These are phyloP conservation scores for Puccinia polysora DNA, from an alignment of 1,284 basidiomycete genomes.

Conservation along the genomic window DNA sequence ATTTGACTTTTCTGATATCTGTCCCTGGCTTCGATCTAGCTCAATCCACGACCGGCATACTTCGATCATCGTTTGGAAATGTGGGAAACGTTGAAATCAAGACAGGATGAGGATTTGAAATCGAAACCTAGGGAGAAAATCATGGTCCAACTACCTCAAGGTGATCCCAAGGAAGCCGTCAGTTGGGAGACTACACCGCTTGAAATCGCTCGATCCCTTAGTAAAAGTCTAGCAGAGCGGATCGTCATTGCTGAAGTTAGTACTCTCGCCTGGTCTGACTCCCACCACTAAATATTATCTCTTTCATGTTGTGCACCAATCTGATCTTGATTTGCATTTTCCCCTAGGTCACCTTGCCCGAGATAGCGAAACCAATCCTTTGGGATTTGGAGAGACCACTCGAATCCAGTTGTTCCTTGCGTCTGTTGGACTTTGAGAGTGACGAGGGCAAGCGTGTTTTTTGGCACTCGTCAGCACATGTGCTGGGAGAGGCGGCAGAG, in stretches of 20 bases:
- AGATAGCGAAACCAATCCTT: conserved; percentile 73
- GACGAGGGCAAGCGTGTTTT: conserved; percentile 85
- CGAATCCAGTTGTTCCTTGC: conserved; percentile 73
- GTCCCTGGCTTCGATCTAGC: conserved; percentile 56
- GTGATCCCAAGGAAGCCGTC: conserved; percentile 71
- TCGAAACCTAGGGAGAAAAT: conserved; percentile 21
- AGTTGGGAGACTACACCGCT: conserved; percentile 97
- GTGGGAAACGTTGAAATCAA: conserved; percentile 80
- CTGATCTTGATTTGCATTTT: neutral
- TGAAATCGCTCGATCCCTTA: conserved; percentile 80
- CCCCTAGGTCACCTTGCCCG: conserved; percentile 13
- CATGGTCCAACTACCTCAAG: conserved; percentile 67
- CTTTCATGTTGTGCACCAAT: neutral
- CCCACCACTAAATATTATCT: neutral
- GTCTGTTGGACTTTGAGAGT: conserved; percentile 89
- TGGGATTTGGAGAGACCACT: conserved; percentile 96
- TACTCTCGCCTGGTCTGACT: conserved; percentile 47
- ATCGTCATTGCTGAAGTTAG: conserved; percentile 85
- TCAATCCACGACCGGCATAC: conserved; percentile 77
- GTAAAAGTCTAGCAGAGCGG: conserved; percentile 80
- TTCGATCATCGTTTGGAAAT: conserved; percentile 84
- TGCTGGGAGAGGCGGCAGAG: conserved; percentile 96
- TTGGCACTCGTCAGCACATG: conserved; percentile 99
- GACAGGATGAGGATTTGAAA: conserved; percentile 75
- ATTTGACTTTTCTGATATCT: no score